phyloP scores from a whole-genome alignment of 2,329 filamentous ascomycete species.

The Blumeria hordei region DNA sequence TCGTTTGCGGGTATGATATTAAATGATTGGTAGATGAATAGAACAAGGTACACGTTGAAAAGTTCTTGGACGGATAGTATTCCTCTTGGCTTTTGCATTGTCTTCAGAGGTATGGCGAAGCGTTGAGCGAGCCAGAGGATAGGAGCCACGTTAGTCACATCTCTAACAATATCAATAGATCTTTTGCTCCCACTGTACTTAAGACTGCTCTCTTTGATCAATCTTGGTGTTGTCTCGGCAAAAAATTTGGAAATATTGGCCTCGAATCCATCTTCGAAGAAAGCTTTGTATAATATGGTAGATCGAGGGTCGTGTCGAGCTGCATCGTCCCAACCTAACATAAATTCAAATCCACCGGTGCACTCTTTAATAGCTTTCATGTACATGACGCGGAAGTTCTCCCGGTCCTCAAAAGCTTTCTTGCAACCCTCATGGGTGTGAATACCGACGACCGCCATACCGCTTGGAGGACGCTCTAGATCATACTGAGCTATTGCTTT shows the following conservation, averaged over 20 bases:
- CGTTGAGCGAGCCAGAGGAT: constrained; percentile 25
- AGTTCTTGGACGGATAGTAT: constrained; percentile 22
- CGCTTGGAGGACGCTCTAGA: constrained; percentile 18
- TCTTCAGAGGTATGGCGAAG: constrained; percentile 35
- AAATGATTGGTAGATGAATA: constrained; percentile 27
- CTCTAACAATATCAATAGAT: constrained; percentile 25
- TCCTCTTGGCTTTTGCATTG: constrained; percentile 31
- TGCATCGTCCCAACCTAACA: constrained; percentile 22
- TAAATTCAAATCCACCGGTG: constrained; percentile 22
- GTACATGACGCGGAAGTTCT: constrained; percentile 24
- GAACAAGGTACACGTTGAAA: constrained; percentile 20
- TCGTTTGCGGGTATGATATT: constrained; percentile 25
- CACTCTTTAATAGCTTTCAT: constrained; percentile 19
- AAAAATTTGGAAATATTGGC: constrained; percentile 20
- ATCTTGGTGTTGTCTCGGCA: constrained; percentile 18
- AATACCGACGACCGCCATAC: constrained; percentile 20
- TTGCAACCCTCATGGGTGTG: constrained; percentile 26
- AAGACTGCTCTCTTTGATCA: constrained; percentile 23
- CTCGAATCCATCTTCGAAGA: constrained; percentile 21
- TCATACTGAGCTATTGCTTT: constrained; percentile 22
- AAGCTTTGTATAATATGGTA: constrained; percentile 20
- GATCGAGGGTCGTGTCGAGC: constrained; percentile 19
- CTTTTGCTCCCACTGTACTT: constrained; percentile 20
- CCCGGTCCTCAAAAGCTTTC: constrained; percentile 23
- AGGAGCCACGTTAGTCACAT: constrained; percentile 34